These are phyloP conservation scores for Moricandia arvensis DNA, from an alignment of 345 rosid genomes.

Conservation along the genomic window DNA sequence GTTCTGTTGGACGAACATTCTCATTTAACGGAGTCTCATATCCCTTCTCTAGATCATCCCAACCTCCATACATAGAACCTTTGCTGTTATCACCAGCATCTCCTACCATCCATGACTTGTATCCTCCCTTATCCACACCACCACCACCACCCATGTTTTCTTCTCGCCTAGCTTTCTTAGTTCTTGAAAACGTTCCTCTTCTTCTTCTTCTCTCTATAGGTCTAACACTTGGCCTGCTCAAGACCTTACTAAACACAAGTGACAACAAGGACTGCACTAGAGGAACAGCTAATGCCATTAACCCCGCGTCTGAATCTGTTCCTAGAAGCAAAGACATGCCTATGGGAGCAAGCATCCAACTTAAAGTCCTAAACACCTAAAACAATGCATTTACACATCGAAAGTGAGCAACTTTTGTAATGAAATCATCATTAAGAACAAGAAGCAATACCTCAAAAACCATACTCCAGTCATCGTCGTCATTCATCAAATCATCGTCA, in stretches of 20 bases:
- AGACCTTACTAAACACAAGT: conserved; percentile 52
- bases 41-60: conserved; percentile 73
- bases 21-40: conserved; percentile 16
- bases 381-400: neutral
- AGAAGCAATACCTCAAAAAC: conserved; percentile 55
- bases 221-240: conserved; percentile 44
- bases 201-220: conserved; percentile 42
- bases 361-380: conserved; percentile 61
- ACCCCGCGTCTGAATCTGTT: conserved; percentile 68
- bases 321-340: conserved; percentile 68
- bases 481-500: neutral
- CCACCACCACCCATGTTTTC: conserved; percentile 21
- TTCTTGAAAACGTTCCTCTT: conserved; percentile 47
- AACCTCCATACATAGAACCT: conserved; percentile 58
- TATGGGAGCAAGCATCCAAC: conserved; percentile 83
- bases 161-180: conserved; percentile 33
- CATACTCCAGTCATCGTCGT: conserved; percentile 36
- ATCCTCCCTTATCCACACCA: conserved; percentile 39
- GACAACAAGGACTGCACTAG: conserved; percentile 66
- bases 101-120: conserved; percentile 63
- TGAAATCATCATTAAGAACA: neutral
- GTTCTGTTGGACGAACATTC: conserved; percentile 26
- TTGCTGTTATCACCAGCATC: conserved; percentile 35
- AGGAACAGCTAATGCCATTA: conserved; percentile 91
- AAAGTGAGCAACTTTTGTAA: conserved; percentile 1